Base-by-base conservation (phyloP, 768 basidiomycete genomes). In the Lyophyllum atratum region DNA sequence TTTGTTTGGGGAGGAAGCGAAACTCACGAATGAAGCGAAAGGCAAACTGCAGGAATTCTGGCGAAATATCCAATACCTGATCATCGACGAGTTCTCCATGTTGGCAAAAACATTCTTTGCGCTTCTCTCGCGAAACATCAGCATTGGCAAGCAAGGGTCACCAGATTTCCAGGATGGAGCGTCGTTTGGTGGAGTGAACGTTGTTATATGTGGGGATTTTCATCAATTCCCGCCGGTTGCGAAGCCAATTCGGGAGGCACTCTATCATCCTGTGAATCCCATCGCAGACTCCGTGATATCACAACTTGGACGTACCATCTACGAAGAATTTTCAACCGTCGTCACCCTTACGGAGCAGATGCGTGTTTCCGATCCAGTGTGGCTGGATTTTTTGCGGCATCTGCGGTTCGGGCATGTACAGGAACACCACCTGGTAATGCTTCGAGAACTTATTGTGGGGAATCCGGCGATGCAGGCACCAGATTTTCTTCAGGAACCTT, bases 161-260 rank as follows among this genome's bases (percentile, higher is more conserved):
- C 55, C 43, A 8, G 40, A 29, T 4, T 60, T 55, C 0, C 49
- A 60, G 6, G 22, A 58, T 0, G 55, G 57, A 1, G 7, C 45
- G 2, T 58, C 70, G 0, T 80, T 79, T 56, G 74, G 73, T 1
- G 73, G 76, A 0, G 62, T 78, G 51, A 76, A 73, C 52, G 64
- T 80, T 4, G 73, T 80, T 3, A 25, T 80, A 2, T 63, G 64
- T 25, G 79, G 80, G 0, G 76, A 80, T 48, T 70, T 79, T 12
- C 77, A 80, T 52, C 80, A 79, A 61, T 80, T 81, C 58, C 79
- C 77, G 2, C 78, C 76, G 0, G 77, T 81, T 0, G 64, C 52
- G 3, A 33, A 69, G 51, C 52, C 10, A 1, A 28, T 39, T 15
- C 37, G 24, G 4, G 69, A 66, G 12, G 54, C 70, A 10, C 64